These are phyloP conservation scores for Parmelia sp. DNA, from an alignment of 495 filamentous ascomycete genomes.

Conservation along the genomic window DNA sequence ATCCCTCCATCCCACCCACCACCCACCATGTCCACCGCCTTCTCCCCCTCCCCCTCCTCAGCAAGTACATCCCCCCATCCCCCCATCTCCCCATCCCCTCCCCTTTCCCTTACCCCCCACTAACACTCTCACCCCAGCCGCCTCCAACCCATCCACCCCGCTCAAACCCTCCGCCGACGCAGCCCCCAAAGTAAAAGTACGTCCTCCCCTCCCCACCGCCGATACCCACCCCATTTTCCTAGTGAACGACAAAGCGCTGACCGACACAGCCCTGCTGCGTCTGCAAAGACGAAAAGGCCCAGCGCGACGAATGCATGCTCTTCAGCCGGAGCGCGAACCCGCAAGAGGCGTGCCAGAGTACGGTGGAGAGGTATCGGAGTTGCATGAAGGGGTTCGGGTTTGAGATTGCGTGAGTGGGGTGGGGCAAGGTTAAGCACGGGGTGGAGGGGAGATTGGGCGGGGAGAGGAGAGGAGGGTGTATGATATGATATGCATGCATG, in stretches of 20 bases:
- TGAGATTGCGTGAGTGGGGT: slow-evolving; percentile 53
- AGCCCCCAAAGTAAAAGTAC: slow-evolving; percentile 52
- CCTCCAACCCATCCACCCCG: slow-evolving; percentile 37
- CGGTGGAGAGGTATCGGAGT: slow-evolving; percentile 76
- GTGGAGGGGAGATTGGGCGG: background rate
- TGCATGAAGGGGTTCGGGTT: slow-evolving; percentile 97
- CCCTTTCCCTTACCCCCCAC: background rate
- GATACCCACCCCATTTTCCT: background rate
- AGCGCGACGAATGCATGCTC: slow-evolving; percentile 97
- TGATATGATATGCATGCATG: slow-evolving; percentile 3
- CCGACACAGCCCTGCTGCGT: slow-evolving; percentile 92
- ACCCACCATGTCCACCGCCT: slow-evolving; percentile 14
- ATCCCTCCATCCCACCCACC: no score
- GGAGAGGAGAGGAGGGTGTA: background rate
- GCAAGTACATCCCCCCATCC: background rate
- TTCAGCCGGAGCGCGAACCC: slow-evolving; percentile 77
- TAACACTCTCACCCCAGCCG: slow-evolving; percentile 4
- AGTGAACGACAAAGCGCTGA: no score
- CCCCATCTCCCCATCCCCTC: no score
- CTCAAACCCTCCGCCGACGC: slow-evolving; percentile 38
- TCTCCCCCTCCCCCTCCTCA: background rate
- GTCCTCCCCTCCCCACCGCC: background rate
- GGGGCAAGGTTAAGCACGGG: background rate
- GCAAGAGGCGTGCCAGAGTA: slow-evolving; percentile 67
- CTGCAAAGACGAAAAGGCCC: slow-evolving; percentile 88